Percentiles rank a stretch among this genome's conserved stretches.
Conservation (phyloP, 805 yeast species). For the Metschnikowia arizonensis region DNA sequence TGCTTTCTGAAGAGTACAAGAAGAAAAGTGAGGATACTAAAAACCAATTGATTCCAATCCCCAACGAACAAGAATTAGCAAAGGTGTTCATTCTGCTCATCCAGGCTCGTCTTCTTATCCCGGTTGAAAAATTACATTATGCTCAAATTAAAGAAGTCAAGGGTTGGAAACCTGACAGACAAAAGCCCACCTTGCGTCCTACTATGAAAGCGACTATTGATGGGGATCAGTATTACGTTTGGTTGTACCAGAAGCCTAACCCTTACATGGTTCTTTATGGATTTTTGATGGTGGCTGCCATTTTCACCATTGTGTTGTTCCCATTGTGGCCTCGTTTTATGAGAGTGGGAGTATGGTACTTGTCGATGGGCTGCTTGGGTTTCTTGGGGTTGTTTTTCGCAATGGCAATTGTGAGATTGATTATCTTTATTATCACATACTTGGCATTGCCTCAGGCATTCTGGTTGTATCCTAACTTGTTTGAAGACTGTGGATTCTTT, state of each 20-base stretch:
- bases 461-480: constrained; percentile 94
- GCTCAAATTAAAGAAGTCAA: constrained; percentile 55
- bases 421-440: constrained; percentile 59
- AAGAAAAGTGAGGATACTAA: constrained; percentile 45
- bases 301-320: constrained; percentile 66
- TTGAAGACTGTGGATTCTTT: constrained; percentile 90
- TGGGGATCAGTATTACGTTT: constrained; percentile 71
- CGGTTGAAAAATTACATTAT: constrained; percentile 70
- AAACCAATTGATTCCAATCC: constrained; percentile 41
- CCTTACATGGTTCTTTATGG: constrained; percentile 61
- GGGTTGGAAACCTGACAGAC: constrained; percentile 59
- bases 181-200: constrained; percentile 56
- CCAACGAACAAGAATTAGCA: constrained; percentile 52
- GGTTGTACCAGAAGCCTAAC: constrained; percentile 76
- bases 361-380: constrained; percentile 72
- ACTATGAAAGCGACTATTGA: constrained; percentile 54
- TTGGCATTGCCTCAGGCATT: constrained; percentile 65
- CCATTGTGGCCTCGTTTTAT: constrained; percentile 93
- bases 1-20: constrained; percentile 68
- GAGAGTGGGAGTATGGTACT: constrained; percentile 88
- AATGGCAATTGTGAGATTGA: constrained; percentile 73
- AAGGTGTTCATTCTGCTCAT: constrained; percentile 64
- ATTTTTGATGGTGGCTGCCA: constrained; percentile 58
- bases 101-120: constrained; percentile 67
- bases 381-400: constrained; percentile 71